phyloP scores from a whole-genome alignment of 768 basidiomycete genomes.

The Lentinula aciculospora region DNA sequence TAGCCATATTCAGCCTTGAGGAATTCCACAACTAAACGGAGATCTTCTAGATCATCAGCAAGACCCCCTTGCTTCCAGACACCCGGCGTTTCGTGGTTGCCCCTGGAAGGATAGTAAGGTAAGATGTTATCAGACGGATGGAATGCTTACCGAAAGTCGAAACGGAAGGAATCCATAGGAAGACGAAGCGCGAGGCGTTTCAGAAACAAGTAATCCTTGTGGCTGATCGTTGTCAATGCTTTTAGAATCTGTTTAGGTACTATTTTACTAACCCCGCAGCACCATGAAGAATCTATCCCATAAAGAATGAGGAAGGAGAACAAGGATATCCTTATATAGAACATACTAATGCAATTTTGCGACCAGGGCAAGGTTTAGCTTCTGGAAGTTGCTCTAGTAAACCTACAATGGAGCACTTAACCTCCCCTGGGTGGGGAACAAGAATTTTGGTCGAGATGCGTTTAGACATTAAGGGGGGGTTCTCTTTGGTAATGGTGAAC shows the following conservation, averaged over 20 bases:
- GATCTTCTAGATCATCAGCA: constrained; percentile 57
- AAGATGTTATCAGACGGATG: neutral
- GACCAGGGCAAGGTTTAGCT: constrained; percentile 43
- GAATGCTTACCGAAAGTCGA: constrained; percentile 70
- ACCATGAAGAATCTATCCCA: constrained; percentile 75
- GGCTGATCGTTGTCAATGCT: constrained; percentile 35
- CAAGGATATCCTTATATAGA: constrained; percentile 13
- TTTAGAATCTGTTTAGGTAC: neutral
- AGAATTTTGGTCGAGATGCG: constrained; percentile 41
- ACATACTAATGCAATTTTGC: constrained; percentile 62
- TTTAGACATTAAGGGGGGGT: constrained; percentile 14
- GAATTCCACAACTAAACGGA: constrained; percentile 58
- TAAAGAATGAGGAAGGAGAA: constrained; percentile 7
- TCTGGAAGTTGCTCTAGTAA: constrained; percentile 57
- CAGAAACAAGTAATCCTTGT: constrained; percentile 83
- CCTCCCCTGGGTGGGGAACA: constrained; percentile 46
- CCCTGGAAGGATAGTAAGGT: constrained; percentile 32
- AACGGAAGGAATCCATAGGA: constrained; percentile 77
- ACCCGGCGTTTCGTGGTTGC: constrained; percentile 74
- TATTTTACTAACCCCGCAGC: constrained; percentile 56
- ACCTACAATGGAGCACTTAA: constrained; percentile 44
- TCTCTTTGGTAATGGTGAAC: neutral
- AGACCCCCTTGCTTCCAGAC: constrained; percentile 57
- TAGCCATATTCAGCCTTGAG: constrained; percentile 60
- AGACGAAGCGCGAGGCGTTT: constrained; percentile 59